Evolutionary conservation across 2,329 filamentous ascomycete species (phyloP).

Genomic region (Leptosphaerulina australis): DNA sequence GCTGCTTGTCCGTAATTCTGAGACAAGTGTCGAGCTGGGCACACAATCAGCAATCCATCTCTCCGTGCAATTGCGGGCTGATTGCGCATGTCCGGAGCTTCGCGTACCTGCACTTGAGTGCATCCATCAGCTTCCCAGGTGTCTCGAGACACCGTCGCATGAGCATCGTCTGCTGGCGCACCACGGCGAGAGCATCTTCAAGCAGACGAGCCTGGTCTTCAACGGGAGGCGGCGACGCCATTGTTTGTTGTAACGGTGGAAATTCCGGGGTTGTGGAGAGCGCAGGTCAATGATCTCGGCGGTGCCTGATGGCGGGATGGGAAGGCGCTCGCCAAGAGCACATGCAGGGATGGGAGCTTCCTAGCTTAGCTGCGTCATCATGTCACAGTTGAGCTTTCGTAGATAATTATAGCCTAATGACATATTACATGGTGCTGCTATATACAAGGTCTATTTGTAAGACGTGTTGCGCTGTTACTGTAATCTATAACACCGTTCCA

Average conservation of each 20-base stretch:
- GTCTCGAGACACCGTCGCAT: constrained; percentile 99
- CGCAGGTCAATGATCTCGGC: constrained; percentile 30
- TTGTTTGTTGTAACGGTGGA: constrained; percentile 36
- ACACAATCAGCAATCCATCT: constrained; percentile 19
- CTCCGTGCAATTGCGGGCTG: constrained; percentile 1
- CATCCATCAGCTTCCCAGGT: constrained; percentile 98
- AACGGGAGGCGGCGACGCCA: constrained; percentile 57
- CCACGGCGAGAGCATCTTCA: constrained; percentile 94
- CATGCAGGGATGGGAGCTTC: constrained; percentile 34
- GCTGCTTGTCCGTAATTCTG: constrained; percentile 95
- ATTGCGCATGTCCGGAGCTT: constrained; percentile 1
- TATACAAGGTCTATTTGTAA: constrained; percentile 7
- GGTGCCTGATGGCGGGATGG: constrained; percentile 30
- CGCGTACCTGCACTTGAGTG: constrained; percentile 93
- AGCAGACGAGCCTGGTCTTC: constrained; percentile 80
- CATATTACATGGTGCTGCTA: constrained; percentile 5
- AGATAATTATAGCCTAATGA: neutral
- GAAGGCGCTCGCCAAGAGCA: constrained; percentile 32
- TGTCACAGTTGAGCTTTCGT: neutral
- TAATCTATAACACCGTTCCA: constrained; percentile 23
- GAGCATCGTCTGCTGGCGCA: constrained; percentile 93
- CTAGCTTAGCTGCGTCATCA: constrained; percentile 38
- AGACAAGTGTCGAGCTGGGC: constrained; percentile 89
- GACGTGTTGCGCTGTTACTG: constrained; percentile 3
- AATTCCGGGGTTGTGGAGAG: constrained; percentile 39